Evolutionary conservation across 495 filamentous ascomycete species (phyloP).

Genomic region (Aspergillus saccharolyticus): DNA sequence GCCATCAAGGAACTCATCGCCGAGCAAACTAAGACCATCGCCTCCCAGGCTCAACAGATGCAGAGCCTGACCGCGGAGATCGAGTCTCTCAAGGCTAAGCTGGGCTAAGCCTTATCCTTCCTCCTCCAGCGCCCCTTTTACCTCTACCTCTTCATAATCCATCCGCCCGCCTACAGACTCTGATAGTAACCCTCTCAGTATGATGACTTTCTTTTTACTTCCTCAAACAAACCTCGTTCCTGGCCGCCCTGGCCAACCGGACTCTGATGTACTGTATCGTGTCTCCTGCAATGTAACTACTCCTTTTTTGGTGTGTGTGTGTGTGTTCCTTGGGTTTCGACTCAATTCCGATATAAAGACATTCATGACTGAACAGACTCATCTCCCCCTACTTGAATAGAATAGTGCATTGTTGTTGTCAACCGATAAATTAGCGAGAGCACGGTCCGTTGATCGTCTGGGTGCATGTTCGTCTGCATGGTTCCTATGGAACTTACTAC

Average conservation of each 20-base stretch:
- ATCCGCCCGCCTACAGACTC: not conserved
- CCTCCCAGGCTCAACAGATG: conserved; percentile 41
- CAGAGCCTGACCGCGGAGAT: conserved; percentile 42
- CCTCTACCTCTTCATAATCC: not conserved
- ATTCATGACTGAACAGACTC: too few species aligned
- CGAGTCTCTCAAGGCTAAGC: conserved; percentile 42
- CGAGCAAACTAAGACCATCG: conserved; percentile 43
- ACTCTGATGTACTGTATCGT: not conserved
- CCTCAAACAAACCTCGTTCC: too few species aligned
- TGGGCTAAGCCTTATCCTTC: conserved; percentile 19
- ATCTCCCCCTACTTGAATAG: too few species aligned
- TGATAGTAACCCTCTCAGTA: too few species aligned
- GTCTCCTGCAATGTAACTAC: not conserved
- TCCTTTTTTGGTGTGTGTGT: not conserved
- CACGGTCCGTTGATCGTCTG: too few species aligned
- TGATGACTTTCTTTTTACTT: not conserved
- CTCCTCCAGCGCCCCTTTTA: not conserved
- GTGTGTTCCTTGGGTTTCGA: too few species aligned
- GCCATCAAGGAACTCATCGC: conserved; percentile 42
- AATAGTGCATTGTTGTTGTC: too few species aligned
- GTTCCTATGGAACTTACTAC: too few species aligned
- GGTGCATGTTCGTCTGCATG: too few species aligned
- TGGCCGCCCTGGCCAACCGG: too few species aligned
- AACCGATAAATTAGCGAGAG: too few species aligned
- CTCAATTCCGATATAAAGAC: too few species aligned